Conservation (phyloP, 2,329 filamentous ascomycete species). For the Phyllosticta citribraziliensis region DNA sequence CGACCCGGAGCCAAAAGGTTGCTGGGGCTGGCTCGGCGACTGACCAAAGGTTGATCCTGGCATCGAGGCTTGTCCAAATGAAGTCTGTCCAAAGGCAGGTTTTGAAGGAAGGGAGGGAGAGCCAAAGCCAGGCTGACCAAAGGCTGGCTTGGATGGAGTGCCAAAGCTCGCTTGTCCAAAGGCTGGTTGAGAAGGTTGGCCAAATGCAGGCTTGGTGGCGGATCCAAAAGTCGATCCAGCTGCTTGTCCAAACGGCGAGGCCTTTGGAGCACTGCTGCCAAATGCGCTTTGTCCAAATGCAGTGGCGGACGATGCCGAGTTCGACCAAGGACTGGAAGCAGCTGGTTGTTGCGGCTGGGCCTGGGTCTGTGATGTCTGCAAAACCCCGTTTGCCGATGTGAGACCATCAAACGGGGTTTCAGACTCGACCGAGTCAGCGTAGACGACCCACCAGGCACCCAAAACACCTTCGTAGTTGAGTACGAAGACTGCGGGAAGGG, state of each 20-base stretch:
- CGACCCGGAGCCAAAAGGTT: not conserved
- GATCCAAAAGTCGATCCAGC: not conserved
- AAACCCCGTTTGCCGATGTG: conserved; percentile 37
- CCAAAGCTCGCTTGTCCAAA: conserved; percentile 22
- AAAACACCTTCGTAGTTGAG: conserved; percentile 85
- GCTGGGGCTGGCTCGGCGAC: not conserved
- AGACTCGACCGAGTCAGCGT: conserved; percentile 72
- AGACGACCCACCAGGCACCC: conserved; percentile 83
- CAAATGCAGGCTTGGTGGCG: not conserved
- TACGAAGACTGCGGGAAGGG: conserved; percentile 73
- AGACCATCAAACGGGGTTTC: conserved; percentile 66
- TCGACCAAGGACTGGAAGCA: conserved; percentile 16
- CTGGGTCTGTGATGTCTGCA: conserved; percentile 1
- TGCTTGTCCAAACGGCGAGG: not conserved
- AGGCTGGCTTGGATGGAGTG: conserved; percentile 12
- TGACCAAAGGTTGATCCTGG: conserved; percentile 7
- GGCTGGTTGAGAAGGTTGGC: conserved; percentile 1
- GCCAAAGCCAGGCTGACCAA: conserved; percentile 14
- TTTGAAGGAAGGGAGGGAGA: conserved; percentile 14
- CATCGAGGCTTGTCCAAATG: conserved; percentile 19
- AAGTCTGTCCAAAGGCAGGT: conserved; percentile 9
- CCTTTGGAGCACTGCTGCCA: conserved; percentile 13
- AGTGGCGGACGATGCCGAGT: conserved; percentile 10
- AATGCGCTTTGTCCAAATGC: conserved; percentile 22
- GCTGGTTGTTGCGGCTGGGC: conserved; percentile 13